phyloP scores from a whole-genome alignment of 176 grass and related monocot species.

The Aegilops speltoides region DNA sequence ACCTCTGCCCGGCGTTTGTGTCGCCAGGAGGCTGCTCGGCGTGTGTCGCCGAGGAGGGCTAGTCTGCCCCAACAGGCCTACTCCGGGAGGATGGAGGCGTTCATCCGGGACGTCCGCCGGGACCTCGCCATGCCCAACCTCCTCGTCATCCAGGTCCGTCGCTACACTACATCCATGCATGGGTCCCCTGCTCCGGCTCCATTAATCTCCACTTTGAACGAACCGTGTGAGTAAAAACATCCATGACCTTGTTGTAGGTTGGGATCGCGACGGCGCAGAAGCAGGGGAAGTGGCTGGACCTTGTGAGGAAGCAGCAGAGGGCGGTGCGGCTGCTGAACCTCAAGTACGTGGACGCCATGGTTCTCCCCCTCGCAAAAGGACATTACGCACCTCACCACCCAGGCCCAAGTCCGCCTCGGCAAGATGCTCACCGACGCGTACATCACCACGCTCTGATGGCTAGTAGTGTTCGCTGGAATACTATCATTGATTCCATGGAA shows the following conservation, averaged over 20 bases:
- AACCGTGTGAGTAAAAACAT: background rate
- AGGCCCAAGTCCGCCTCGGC: slow-evolving; percentile 58
- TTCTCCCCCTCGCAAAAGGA: slow-evolving; percentile 47
- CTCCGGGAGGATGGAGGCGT: slow-evolving; percentile 26
- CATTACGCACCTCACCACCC: slow-evolving; percentile 63
- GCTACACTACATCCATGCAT: background rate
- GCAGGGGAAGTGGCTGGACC: slow-evolving; percentile 44
- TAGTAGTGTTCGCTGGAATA: background rate
- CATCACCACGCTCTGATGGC: slow-evolving; percentile 3
- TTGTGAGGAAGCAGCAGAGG: slow-evolving; percentile 53
- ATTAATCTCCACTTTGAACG: background rate
- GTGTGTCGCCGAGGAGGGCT: too few species aligned
- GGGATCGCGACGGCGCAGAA: slow-evolving; percentile 63
- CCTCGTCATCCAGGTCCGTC: slow-evolving; percentile 47
- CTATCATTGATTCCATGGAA: too few species aligned
- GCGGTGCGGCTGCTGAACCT: slow-evolving; percentile 46
- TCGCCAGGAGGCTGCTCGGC: too few species aligned
- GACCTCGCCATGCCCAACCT: slow-evolving; percentile 48
- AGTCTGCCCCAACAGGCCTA: background rate
- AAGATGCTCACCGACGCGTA: slow-evolving; percentile 57
- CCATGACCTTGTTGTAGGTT: slow-evolving; percentile 19
- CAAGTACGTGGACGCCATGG: slow-evolving; percentile 67
- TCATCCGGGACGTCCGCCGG: slow-evolving; percentile 37
- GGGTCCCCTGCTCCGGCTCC: background rate
- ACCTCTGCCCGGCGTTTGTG: background rate